These are phyloP conservation scores for Gaeumannomyces sp. DNA, from an alignment of 2,329 filamentous ascomycete species.

Conservation along the genomic window DNA sequence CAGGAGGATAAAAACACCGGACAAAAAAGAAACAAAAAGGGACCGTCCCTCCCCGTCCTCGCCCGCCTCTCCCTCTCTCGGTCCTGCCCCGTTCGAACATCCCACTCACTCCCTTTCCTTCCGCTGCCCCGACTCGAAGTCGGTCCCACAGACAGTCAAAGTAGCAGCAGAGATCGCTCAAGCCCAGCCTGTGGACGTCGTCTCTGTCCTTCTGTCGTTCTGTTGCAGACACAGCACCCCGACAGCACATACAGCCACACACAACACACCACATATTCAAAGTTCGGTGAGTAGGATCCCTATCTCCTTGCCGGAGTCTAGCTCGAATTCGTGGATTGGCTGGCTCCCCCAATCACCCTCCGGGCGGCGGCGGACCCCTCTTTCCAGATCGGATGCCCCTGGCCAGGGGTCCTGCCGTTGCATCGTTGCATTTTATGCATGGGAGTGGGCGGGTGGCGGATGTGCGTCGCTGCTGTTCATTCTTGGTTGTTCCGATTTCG, in stretches of 20 bases:
- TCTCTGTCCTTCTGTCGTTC: not conserved
- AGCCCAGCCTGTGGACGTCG: not conserved
- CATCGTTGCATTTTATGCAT: slow-evolving; percentile 5
- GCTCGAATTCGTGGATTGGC: not conserved
- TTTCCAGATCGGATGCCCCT: not conserved
- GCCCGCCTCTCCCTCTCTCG: not conserved
- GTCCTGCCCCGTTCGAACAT: not conserved
- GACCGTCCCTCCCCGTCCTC: no score
- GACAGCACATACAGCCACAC: not conserved
- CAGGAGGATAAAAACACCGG: not conserved
- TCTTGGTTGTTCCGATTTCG: slow-evolving; percentile 5
- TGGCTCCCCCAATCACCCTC: not conserved
- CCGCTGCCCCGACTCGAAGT: not conserved
- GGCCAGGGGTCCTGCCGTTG: slow-evolving; percentile 3
- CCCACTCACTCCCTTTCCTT: not conserved
- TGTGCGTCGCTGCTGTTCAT: slow-evolving; percentile 1
- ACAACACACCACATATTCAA: not conserved
- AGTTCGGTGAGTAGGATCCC: not conserved
- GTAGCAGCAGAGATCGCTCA: not conserved
- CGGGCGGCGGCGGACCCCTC: not conserved
- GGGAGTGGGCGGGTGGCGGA: not conserved
- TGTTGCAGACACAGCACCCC: no score
- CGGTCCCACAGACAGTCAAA: not conserved
- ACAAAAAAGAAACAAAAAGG: not conserved
- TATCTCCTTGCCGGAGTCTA: not conserved